Evolutionary conservation across 2,329 filamentous ascomycete species (phyloP).

Genomic region (Ramularia endophylla): DNA sequence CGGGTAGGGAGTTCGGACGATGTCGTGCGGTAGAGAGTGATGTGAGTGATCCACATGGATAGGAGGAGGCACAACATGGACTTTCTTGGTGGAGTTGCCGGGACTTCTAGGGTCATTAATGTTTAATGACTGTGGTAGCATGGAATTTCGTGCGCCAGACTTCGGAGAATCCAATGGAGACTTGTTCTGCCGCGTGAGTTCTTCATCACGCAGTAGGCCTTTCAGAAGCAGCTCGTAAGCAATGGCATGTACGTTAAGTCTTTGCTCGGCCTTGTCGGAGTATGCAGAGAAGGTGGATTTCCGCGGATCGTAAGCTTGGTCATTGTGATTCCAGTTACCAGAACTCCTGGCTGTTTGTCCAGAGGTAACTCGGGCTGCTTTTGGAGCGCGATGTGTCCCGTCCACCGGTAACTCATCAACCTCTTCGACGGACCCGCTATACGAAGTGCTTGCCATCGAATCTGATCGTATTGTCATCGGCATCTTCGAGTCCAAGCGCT

Average conservation of each 20-base stretch:
- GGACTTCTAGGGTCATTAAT: conserved; percentile 17
- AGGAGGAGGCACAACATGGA: conserved; percentile 29
- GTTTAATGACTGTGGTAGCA: conserved; percentile 19
- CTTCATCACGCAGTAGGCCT: conserved; percentile 27
- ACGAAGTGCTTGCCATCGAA: conserved; percentile 20
- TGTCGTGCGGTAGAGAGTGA: conserved; percentile 21
- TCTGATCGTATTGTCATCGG: conserved; percentile 5
- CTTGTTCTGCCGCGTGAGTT: conserved; percentile 15
- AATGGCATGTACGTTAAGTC: conserved; percentile 27
- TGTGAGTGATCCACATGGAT: conserved; percentile 25
- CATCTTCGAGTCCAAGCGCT: conserved; percentile 20
- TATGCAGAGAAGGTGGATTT: conserved; percentile 2
- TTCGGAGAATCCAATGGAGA: not conserved
- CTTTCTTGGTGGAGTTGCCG: conserved; percentile 20
- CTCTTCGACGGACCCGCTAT: conserved; percentile 27
- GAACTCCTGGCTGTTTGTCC: conserved; percentile 11
- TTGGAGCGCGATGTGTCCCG: conserved; percentile 15
- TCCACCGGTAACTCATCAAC: conserved; percentile 10
- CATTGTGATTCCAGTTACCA: conserved; percentile 5
- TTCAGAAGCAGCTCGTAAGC: conserved; percentile 31
- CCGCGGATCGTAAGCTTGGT: not conserved
- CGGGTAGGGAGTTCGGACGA: conserved; percentile 32
- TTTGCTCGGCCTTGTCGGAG: conserved; percentile 17
- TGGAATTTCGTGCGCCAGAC: conserved; percentile 14
- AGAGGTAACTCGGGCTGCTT: conserved; percentile 12